phyloP scores from a whole-genome alignment of 257 asterid genomes.

The Petunia secreta region DNA sequence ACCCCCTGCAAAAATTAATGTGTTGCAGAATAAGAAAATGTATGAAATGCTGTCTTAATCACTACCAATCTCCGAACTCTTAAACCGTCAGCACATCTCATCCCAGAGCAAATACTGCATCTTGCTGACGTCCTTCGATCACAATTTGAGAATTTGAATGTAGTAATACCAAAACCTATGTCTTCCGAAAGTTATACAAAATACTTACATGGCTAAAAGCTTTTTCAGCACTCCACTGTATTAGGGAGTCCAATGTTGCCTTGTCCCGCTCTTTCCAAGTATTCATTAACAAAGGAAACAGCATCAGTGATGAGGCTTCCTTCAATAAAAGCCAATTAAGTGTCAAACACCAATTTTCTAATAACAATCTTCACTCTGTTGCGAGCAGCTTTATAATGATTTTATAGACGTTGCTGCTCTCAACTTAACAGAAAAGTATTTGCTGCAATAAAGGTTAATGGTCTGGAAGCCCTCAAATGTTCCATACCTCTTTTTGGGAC shows the following conservation, averaged over 20 bases:
- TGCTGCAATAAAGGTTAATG: not conserved
- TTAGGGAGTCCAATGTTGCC: not conserved
- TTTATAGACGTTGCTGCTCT: not conserved
- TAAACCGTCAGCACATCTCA: not conserved
- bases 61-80: not conserved
- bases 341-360: slow-evolving; percentile 1
- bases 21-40: not conserved
- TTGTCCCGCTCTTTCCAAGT: slow-evolving; percentile 4
- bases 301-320: not conserved
- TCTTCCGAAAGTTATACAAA: not conserved
- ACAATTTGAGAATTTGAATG: not conserved
- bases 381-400: not conserved
- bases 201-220: not conserved
- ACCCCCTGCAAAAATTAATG: not conserved
- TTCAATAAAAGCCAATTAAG: not conserved
- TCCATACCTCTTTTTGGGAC: not conserved
- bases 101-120: not conserved
- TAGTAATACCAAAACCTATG: not conserved
- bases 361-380: not conserved
- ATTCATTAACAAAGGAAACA: not conserved
- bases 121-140: not conserved
- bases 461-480: not conserved
- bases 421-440: not conserved
- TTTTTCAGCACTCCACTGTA: not conserved
- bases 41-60: not conserved